phyloP scores from a whole-genome alignment of 108 stramenopile species.

The Schizochytrium sp. region DNA sequence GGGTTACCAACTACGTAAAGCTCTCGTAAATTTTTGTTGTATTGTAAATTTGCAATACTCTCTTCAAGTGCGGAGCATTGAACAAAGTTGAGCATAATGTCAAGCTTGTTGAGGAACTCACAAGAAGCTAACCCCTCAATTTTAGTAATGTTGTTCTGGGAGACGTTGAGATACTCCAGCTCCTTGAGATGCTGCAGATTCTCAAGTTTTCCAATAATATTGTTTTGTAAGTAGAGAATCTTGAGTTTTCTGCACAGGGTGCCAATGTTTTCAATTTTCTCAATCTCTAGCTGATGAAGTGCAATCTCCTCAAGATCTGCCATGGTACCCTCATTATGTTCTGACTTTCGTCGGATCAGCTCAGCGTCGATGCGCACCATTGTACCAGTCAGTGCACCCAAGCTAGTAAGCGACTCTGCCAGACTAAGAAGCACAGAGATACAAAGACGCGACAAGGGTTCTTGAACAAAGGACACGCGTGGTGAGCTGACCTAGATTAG shows the following conservation, averaged over 20 bases:
- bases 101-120: constrained; percentile 87
- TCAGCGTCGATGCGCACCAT: constrained; percentile 76
- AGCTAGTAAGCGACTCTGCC: constrained; percentile 14
- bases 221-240: constrained; percentile 89
- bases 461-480: no score
- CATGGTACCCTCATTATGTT: constrained; percentile 82
- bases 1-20: constrained; percentile 89
- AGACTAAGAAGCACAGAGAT: neutral
- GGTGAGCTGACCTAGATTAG: no score
- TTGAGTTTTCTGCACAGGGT: constrained; percentile 83
- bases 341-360: constrained; percentile 73
- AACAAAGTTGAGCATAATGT: constrained; percentile 90
- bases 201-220: constrained; percentile 81
- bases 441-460: no score
- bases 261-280: constrained; percentile 82
- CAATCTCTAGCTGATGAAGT: constrained; percentile 90
- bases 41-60: constrained; percentile 75
- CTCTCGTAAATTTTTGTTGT: constrained; percentile 75
- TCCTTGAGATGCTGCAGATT: constrained; percentile 83
- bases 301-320: constrained; percentile 86
- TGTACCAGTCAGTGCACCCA: neutral
- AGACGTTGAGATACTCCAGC: constrained; percentile 89
- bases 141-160: constrained; percentile 85
- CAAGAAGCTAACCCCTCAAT: constrained; percentile 77
- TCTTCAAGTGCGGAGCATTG: constrained; percentile 80